Evolutionary conservation across 129 eudicot species (phyloP).

Genomic region (Flaveria trinervia): DNA sequence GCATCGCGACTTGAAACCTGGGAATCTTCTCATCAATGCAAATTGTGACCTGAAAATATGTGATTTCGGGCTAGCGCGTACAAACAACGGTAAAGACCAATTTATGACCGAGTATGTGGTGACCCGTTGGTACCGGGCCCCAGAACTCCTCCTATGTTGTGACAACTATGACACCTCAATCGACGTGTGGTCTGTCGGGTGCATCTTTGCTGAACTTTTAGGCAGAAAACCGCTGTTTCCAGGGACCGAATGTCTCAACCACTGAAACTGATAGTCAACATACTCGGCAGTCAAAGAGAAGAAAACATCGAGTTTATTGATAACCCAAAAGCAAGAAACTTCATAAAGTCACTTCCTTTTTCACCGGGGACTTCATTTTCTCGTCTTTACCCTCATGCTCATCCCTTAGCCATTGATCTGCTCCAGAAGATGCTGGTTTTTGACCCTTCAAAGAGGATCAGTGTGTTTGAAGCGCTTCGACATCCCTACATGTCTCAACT

Average conservation of each 20-base stretch:
- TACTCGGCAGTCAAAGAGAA: constrained; percentile 68
- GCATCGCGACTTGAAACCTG: constrained; percentile 75
- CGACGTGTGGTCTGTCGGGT: constrained; percentile 90
- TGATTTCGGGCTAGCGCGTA: constrained; percentile 70
- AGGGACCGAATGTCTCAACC: constrained; percentile 79
- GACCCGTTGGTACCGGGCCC: constrained; percentile 82
- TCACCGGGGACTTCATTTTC: constrained; percentile 63
- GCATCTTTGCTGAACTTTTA: constrained; percentile 81
- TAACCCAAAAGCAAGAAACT: constrained; percentile 77
- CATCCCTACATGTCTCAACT: constrained; percentile 86
- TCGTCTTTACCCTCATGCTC: constrained; percentile 60
- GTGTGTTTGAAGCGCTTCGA: constrained; percentile 70
- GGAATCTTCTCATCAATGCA: constrained; percentile 67
- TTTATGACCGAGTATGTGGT: constrained; percentile 80
- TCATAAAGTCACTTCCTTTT: constrained; percentile 63
- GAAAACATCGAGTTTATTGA: constrained; percentile 67
- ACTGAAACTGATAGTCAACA: constrained; percentile 69
- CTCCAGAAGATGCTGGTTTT: constrained; percentile 76
- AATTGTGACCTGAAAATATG: constrained; percentile 74
- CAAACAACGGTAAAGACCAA: constrained; percentile 64
- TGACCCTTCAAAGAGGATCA: constrained; percentile 73
- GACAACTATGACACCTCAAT: constrained; percentile 79
- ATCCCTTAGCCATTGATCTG: constrained; percentile 70
- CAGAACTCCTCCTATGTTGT: constrained; percentile 80
- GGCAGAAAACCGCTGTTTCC: constrained; percentile 82